Conservation (phyloP, 176 grass and related monocot species). For the Carex pumila region DNA sequence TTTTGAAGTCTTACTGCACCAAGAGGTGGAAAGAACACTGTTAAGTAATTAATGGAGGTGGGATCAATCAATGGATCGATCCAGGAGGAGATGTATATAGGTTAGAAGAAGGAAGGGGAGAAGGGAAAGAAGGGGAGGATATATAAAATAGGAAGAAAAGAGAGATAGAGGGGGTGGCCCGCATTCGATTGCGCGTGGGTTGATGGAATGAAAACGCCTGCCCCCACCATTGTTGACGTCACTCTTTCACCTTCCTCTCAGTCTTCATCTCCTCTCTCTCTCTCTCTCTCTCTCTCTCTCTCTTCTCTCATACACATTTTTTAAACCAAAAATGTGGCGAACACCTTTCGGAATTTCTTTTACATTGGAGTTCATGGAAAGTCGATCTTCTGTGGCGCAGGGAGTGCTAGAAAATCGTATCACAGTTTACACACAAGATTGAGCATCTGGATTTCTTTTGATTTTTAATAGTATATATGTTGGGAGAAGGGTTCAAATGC, state of each 20-base stretch:
- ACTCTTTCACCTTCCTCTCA: constrained; percentile 5
- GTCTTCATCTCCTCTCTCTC: not conserved
- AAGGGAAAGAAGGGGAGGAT: not conserved
- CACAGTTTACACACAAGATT: not conserved
- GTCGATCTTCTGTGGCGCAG: not conserved
- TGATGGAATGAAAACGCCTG: constrained; percentile 40
- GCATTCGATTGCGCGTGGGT: constrained; percentile 54
- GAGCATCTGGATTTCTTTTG: too few relatives aligned
- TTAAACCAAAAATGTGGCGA: not conserved
- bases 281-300: not conserved
- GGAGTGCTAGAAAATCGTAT: too few relatives aligned
- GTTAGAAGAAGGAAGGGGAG: constrained; percentile 13
- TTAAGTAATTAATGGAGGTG: not conserved
- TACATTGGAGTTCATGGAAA: not conserved
- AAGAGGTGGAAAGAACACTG: not conserved
- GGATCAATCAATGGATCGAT: not conserved
- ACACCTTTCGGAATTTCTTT: not conserved
- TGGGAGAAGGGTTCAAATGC: too few relatives aligned
- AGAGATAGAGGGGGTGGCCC: constrained; percentile 8
- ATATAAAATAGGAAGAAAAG: constrained; percentile 20
- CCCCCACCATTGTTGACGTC: constrained; percentile 41
- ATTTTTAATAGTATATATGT: too few relatives aligned
- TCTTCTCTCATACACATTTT: not conserved
- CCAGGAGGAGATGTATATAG: not conserved
- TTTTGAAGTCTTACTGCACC: not conserved